A percentile compares a stretch with the other conserved stretches of the same genome.
These are phyloP conservation scores for Amanita molliuscula DNA, from an alignment of 768 basidiomycete genomes.

Conservation along the genomic window DNA sequence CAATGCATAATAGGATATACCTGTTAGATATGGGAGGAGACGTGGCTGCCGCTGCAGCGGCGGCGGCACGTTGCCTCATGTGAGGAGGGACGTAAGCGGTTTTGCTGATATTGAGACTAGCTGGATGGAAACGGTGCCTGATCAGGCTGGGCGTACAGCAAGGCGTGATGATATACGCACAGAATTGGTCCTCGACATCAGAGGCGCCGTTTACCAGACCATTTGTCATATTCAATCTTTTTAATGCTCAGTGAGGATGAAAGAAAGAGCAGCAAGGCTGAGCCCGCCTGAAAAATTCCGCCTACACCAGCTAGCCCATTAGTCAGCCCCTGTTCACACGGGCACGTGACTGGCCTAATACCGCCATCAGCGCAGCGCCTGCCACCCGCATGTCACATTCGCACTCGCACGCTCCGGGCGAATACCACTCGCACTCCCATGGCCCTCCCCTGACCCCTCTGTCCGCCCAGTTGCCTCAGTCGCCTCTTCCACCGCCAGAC, in stretches of 20 bases:
- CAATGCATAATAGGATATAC: conserved; percentile 24
- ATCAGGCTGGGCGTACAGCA: conserved; percentile 5
- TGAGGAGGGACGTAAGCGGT: conserved; percentile 86
- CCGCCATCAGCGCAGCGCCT: not conserved
- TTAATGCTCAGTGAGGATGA: conserved; percentile 13
- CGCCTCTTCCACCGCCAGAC: conserved; percentile 31
- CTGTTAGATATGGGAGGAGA: conserved; percentile 40
- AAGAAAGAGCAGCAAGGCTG: conserved; percentile 19
- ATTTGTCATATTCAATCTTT: conserved; percentile 69
- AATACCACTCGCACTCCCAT: conserved; percentile 38
- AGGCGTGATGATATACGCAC: conserved; percentile 28
- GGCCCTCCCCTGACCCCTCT: conserved; percentile 25
- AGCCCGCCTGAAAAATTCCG: conserved; percentile 15
- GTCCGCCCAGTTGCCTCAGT: conserved; percentile 26
- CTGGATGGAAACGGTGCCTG: conserved; percentile 23
- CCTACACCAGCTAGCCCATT: conserved; percentile 13
- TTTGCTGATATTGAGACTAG: conserved; percentile 70
- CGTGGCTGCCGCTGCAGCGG: conserved; percentile 57
- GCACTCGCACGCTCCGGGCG: conserved; percentile 53
- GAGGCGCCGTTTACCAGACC: conserved; percentile 73
- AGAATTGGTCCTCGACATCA: conserved; percentile 68
- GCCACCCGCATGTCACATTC: conserved; percentile 46
- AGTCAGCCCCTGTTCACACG: conserved; percentile 8
- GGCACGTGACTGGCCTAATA: conserved; percentile 5
- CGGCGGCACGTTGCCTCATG: conserved; percentile 83